Conservation (phyloP, 805 yeast species). For the Starmerella geochares region DNA sequence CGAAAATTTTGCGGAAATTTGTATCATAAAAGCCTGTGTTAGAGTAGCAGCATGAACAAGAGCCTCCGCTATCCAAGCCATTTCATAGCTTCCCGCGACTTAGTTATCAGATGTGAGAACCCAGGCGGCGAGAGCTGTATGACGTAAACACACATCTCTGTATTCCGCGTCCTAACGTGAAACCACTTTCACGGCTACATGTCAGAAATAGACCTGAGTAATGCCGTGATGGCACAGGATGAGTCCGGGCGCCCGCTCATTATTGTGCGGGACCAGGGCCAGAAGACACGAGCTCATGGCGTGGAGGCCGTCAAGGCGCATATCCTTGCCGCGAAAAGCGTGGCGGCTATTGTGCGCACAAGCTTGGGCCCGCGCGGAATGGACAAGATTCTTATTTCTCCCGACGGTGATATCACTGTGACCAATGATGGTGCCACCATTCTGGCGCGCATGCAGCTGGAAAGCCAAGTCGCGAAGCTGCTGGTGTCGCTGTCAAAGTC, state of each 20-base stretch:
- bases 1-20: too few species aligned
- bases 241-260: constrained; percentile 99
- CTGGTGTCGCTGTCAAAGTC: constrained; percentile 87
- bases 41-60: too few species aligned
- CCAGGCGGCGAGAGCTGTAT: not conserved
- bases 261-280: constrained; percentile 79
- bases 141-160: not conserved
- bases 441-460: constrained; percentile 87
- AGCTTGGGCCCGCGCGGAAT: constrained; percentile 97
- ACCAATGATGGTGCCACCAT: constrained; percentile 99
- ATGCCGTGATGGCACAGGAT: constrained; percentile 97
- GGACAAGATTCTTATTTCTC: constrained; percentile 88
- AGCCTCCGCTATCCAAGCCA: too few species aligned
- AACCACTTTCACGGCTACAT: constrained; percentile 8
- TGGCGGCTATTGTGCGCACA: constrained; percentile 81
- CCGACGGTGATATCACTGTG: constrained; percentile 95
- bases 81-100: too few species aligned
- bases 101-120: not conserved
- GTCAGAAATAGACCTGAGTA: constrained; percentile 68
- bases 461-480: constrained; percentile 89
- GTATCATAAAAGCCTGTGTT: too few species aligned
- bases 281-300: constrained; percentile 57
- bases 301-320: constrained; percentile 71
- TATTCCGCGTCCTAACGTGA: not conserved
- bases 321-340: constrained; percentile 88